Evolutionary conservation across 2,329 filamentous ascomycete species (phyloP).

Genomic region (Fusarium odoratissimum): DNA sequence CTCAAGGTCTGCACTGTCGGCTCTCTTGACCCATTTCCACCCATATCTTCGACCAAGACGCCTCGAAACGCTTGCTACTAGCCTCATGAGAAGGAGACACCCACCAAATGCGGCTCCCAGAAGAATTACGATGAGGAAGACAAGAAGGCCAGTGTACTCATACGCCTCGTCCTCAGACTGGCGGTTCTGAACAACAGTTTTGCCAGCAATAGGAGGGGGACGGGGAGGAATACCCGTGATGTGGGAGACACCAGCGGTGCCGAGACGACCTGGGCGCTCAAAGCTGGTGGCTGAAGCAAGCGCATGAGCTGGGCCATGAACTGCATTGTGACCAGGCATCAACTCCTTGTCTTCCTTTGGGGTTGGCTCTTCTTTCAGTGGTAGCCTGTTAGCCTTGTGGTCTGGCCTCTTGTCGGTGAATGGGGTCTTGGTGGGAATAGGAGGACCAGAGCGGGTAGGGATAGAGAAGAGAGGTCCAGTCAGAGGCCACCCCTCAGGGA

Average conservation of each 20-base stretch:
- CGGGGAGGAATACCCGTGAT: not conserved
- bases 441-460: not conserved
- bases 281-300: not conserved
- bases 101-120: not conserved
- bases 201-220: not conserved
- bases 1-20: not conserved
- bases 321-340: no score
- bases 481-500: not conserved
- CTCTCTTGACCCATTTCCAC: not conserved
- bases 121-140: not conserved
- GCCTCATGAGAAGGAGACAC: not conserved
- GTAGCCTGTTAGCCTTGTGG: not conserved
- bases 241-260: accelerated
- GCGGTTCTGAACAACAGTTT: not conserved
- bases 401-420: not conserved
- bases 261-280: not conserved
- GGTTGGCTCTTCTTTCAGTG: not conserved
- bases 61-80: not conserved
- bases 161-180: not conserved
- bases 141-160: not conserved
- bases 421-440: not conserved
- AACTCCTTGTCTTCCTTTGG: not conserved
- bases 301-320: not conserved
- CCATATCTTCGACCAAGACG: not conserved
- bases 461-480: not conserved